phyloP scores from a whole-genome alignment of 208 protist species.

The Wallacemonas sp. region DNA sequence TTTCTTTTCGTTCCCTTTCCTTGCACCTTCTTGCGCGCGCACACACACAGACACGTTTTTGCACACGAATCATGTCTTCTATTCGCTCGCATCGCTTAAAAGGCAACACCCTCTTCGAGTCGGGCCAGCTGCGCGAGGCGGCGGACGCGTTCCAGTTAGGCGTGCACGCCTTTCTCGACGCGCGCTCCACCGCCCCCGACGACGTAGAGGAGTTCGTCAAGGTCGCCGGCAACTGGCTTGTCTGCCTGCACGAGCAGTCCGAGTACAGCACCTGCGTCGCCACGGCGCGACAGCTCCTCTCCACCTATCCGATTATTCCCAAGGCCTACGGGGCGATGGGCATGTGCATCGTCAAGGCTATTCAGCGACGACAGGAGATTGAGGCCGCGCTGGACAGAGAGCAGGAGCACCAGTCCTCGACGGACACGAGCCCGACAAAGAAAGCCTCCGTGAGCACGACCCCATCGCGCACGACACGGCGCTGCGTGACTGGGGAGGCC shows the following conservation, averaged over 20 bases:
- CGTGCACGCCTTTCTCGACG: slow-evolving; percentile 34
- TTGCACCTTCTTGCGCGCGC: too few relatives aligned
- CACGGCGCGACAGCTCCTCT: slow-evolving; percentile 38
- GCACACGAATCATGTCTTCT: too few relatives aligned
- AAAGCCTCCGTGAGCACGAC: not conserved
- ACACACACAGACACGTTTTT: too few relatives aligned
- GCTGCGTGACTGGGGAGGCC: not conserved
- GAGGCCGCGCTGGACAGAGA: slow-evolving; percentile 10
- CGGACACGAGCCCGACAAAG: slow-evolving; percentile 1
- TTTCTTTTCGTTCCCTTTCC: too few relatives aligned
- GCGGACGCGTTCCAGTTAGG: slow-evolving; percentile 26
- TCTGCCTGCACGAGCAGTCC: slow-evolving; percentile 32
- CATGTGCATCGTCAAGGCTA: slow-evolving; percentile 50
- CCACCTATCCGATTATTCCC: slow-evolving; percentile 49
- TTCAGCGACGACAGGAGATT: slow-evolving; percentile 35
- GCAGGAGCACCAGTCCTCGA: not conserved
- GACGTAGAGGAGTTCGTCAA: slow-evolving; percentile 50
- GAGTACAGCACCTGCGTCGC: slow-evolving; percentile 33
- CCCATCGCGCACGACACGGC: not conserved
- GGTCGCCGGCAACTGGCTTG: slow-evolving; percentile 43
- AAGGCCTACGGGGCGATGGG: slow-evolving; percentile 50
- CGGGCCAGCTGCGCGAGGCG: slow-evolving; percentile 21
- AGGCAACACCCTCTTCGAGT: slow-evolving; percentile 37
- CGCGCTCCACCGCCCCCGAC: slow-evolving; percentile 23
- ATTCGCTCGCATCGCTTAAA: slow-evolving; percentile 7